Percentiles rank a stretch among this genome's conserved stretches.
Evolutionary conservation across 2,329 filamentous ascomycete genomes (phyloP).

Genomic region (Trichoderma sp.): DNA sequence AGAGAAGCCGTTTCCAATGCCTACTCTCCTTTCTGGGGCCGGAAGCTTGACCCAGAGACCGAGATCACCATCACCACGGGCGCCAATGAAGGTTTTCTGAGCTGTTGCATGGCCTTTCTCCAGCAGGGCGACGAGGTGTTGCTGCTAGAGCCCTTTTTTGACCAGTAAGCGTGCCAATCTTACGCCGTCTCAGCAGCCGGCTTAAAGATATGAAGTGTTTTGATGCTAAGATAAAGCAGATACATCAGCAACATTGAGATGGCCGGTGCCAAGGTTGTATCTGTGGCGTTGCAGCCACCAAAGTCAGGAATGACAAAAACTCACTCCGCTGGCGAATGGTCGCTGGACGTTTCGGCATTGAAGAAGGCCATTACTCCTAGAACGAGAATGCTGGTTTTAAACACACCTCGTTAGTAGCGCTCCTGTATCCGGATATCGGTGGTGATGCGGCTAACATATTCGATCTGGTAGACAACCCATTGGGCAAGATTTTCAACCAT

Average conservation of each 20-base stretch:
- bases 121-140: slow-evolving; percentile 2
- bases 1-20: slow-evolving; percentile 1
- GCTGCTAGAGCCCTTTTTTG: not conserved
- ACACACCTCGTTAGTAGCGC: not conserved
- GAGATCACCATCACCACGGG: slow-evolving; percentile 2
- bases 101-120: slow-evolving; percentile 7
- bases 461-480: not conserved
- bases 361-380: not conserved
- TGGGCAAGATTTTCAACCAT: not conserved
- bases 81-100: slow-evolving; percentile 7
- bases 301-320: slow-evolving; percentile 13
- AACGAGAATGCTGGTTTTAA: slow-evolving; percentile 3
- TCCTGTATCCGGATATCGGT: too few species aligned
- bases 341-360: not conserved
- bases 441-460: not conserved
- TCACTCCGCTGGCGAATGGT: not conserved
- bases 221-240: not conserved
- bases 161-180: slow-evolving; percentile 1
- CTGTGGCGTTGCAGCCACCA: slow-evolving; percentile 3
- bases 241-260: slow-evolving; percentile 12
- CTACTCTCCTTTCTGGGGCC: slow-evolving; percentile 8
- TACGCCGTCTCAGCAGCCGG: not conserved
- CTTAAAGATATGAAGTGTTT: not conserved
- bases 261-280: slow-evolving; percentile 4
- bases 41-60: not conserved